Base-by-base conservation (phyloP, 176 grass and related monocot species). In the Carex scoparia region DNA sequence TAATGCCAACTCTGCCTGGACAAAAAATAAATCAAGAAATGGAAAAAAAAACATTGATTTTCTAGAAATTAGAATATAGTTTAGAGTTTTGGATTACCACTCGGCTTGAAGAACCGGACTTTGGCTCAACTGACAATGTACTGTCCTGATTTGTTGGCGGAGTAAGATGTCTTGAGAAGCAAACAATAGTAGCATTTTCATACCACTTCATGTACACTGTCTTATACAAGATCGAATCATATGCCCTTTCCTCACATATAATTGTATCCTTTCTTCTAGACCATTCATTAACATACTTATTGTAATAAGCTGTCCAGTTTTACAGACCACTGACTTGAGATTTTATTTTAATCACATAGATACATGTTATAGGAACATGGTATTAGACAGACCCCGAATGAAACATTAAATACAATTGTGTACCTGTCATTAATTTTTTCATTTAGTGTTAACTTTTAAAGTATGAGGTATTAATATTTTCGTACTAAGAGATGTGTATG, bases 171-270 rank as follows among this genome's bases (percentile, higher is more conserved):
- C 42, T 49, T 27, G 42, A 74, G 44, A 74, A 51, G 70, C 70
- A 74, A 28, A 74, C 10, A 28, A 74, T 27, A 74, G 70, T 74
- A 7, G 70, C 70, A 74, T 74, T 74, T 10, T 49, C n/a, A 13
- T 74, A 74, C 70, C 70, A 74, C 70, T 74, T 74, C 70, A 74
- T 23, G 70, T 74, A 74, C 42, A 51, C 40, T 49, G 70, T 74
- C 40, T 74, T 48, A 44, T 74, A 74, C 40, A 51, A 23, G 30
- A 33, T 49, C 37, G 42, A 62, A 82, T 82, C 57, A 63, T 82
- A 82, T 63, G 79, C 32, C 42, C 79, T 82, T 44, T 63, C 57
- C 38, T 82, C 59, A 37, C 0, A 18, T 10, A 82, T 44, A 63
- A 82, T 27, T 42, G 79, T 35, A 63, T 82, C 42, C 12, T 59